Conservation (phyloP, 2,329 filamentous ascomycete species). For the Lecanicillium sp. region DNA sequence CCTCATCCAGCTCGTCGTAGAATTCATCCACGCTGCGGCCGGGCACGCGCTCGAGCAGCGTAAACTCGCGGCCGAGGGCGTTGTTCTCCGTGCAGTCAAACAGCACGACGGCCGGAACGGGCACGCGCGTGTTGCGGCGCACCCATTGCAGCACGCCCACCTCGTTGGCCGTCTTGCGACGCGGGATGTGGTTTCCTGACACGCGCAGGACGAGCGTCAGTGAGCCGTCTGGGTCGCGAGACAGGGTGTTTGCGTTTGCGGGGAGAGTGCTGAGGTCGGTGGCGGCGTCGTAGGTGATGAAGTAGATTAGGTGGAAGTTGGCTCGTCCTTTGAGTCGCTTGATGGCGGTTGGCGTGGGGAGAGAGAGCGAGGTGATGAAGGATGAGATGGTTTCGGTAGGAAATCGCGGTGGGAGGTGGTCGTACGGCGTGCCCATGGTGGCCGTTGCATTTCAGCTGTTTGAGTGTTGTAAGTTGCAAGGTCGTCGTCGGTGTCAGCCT, state of each 20-base stretch:
- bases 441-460: too few species aligned
- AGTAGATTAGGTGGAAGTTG: slow-evolving; percentile 19
- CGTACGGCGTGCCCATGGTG: too few species aligned
- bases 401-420: too few species aligned
- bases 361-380: slow-evolving; percentile 12
- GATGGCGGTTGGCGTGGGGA: slow-evolving; percentile 11
- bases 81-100: slow-evolving; percentile 20
- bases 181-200: slow-evolving; percentile 25
- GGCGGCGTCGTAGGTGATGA: slow-evolving; percentile 11
- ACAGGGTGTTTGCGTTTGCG: neutral
- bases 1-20: slow-evolving; percentile 16
- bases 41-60: slow-evolving; percentile 18
- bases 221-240: slow-evolving; percentile 3
- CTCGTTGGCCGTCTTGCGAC: slow-evolving; percentile 28
- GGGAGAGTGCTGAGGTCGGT: neutral
- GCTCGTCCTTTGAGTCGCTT: slow-evolving; percentile 13
- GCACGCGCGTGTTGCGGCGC: slow-evolving; percentile 21
- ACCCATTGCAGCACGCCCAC: slow-evolving; percentile 27
- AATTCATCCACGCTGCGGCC: slow-evolving; percentile 21
- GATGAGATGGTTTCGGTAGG: slow-evolving; percentile 22
- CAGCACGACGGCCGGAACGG: slow-evolving; percentile 22
- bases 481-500: too few species aligned
- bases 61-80: slow-evolving; percentile 23
- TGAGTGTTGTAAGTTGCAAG: too few species aligned
- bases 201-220: slow-evolving; percentile 23